Percentiles rank a stretch among this genome's conserved stretches.
Conservation (phyloP, 2,329 filamentous ascomycete species). For the Fusarium keratoplasticum region DNA sequence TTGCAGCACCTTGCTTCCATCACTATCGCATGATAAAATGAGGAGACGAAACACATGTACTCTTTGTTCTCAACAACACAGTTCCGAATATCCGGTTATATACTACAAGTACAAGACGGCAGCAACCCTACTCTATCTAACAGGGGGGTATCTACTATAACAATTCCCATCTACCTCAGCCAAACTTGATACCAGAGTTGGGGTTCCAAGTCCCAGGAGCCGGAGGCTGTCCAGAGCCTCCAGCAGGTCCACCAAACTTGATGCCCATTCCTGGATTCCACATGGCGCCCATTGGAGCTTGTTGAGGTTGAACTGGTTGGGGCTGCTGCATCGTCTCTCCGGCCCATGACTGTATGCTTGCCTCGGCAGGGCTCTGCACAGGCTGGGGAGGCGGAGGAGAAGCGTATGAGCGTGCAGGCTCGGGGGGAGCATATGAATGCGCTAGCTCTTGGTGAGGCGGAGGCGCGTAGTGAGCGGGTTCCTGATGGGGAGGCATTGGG, state of each 20-base stretch:
- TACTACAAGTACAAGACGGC: slow-evolving; percentile 1
- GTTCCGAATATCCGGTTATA: not conserved
- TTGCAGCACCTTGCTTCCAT: not conserved
- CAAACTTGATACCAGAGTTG: slow-evolving; percentile 67
- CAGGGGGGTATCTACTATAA: slow-evolving; percentile 13
- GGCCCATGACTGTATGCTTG: slow-evolving; percentile 70
- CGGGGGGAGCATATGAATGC: slow-evolving; percentile 1
- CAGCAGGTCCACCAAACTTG: slow-evolving; percentile 70
- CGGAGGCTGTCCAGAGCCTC: slow-evolving; percentile 41
- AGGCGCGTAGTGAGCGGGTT: slow-evolving; percentile 18
- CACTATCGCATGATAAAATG: not conserved
- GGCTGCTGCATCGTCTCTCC: slow-evolving; percentile 68
- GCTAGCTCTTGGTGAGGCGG: not conserved
- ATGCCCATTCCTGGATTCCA: slow-evolving; percentile 89
- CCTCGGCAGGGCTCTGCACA: slow-evolving; percentile 52
- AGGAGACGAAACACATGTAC: not conserved
- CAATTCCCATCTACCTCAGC: slow-evolving; percentile 42
- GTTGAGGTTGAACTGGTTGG: slow-evolving; percentile 58
- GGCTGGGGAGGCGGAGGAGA: slow-evolving; percentile 34
- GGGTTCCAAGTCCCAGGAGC: slow-evolving; percentile 68
- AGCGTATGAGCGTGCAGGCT: slow-evolving; percentile 18
- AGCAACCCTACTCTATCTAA: not conserved
- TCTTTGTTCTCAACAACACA: not conserved
- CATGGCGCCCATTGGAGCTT: slow-evolving; percentile 48
- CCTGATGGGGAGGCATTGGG: slow-evolving; percentile 26